Evolutionary conservation across 495 filamentous ascomycete genomes (phyloP), one percentile per base, ranked within the genome.

Genomic region (Lophium mytilinum): DNA sequence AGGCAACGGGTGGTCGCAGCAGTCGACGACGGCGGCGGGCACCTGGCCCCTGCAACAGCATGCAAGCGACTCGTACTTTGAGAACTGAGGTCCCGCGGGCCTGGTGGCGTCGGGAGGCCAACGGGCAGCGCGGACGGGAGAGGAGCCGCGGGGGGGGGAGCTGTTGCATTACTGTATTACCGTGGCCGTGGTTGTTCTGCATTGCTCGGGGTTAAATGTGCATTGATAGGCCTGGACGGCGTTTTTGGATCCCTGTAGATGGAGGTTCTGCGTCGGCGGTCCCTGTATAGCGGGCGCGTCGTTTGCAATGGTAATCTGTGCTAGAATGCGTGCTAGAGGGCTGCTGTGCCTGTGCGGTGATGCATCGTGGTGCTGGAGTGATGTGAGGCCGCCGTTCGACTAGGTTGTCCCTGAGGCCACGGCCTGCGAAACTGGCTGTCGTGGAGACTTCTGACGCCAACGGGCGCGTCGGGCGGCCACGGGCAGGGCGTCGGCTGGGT

Each of bases 1-100:
- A 30, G 24, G 24, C 24, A 30, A 30, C 37, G 69, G 62, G 21
- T 75, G 67, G 63, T 73, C 72, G 36, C 71, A 70, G 56, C 68
- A 70, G 51, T 65, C 61, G 3, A 60, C 68, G 9, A 57, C 65
- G 46, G 55, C 65, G 46, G 55, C 64, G 40, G 64, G 64, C n/a
- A 61, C 58, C 10, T 72, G 63, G 68, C 54, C 55, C 18, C 46
- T 34, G 37, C 56, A 55, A 17, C 56, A 61, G 53, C 58, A 61
- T 36, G 55, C 50, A 42, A 57, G 56, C 21, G 43, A 58, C 9
- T 42, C 34, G 51, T 68, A 64, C 54, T 68, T 66, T 65, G 66
- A 68, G 37, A 57, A 61, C 52, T 69, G 53, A 64, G 56, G 52
- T 55, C 24, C 24, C 24, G n/a, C n/a, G 24, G 15, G 34, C 49